Evolutionary conservation across 371 early-diverging fungal species (phyloP), one percentile per base, ranked within the genome.

Genomic region (Capillidium rhysosporum): DNA sequence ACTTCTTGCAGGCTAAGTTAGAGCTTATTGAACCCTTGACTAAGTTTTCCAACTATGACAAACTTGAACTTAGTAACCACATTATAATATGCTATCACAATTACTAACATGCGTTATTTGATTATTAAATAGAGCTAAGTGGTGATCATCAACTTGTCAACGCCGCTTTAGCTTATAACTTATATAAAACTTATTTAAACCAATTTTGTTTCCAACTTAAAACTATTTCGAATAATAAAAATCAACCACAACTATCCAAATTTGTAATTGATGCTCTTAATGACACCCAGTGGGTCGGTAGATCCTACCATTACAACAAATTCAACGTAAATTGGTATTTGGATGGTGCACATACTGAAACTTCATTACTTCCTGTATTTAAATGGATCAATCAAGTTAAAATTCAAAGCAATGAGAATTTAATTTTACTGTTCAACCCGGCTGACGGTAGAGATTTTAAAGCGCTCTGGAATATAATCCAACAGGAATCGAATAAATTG

Each of bases 281-380:
- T 14, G 39, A 46, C 8, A 83, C 89, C 0, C 61, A 59, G 12
- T 96, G 93, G 93, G 88, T 93, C 0, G 97, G 97, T 1, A 79
- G 97, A 55, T 79, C 83, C 14, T 57, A 72, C 2, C 12, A 34
- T 12, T 34, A 34, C 12, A 4, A 4, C 12, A 34, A 34, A 34
- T 4, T 7, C 12, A 59, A 69, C 10, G 59, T 77, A 0, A 70
- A 60, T 1, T 92, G 84, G 80, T 83, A 71, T 62, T 64, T 91
- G 40, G 97, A 96, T 63, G 97, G 97, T 20, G 97, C 97, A 0
- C 97, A 96, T 60, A 96, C 97, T 0, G 63, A 68, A 7, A 95
- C 94, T 62, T 87, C 88, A 61, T 70, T 90, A 26, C 57, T 68
- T n/a, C 84, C 58, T 38, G 31, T 21, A 40, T 10, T 53, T 26